Evolutionary conservation across 495 filamentous ascomycete genomes (phyloP).

Genomic region (Parachaetomium inaequale): DNA sequence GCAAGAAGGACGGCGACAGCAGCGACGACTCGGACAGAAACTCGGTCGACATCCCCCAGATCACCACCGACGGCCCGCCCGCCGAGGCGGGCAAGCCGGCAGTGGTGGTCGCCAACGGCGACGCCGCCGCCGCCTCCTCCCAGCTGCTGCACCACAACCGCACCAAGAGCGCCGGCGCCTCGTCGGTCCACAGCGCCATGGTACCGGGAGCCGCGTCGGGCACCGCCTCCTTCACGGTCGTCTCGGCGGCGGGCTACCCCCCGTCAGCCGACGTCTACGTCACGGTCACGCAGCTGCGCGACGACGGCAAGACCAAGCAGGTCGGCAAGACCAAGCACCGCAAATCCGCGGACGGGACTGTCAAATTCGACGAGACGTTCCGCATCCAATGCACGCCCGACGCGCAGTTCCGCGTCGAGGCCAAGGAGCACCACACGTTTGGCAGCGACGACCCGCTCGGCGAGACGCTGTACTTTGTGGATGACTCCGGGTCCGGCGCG

Average conservation of each 20-base stretch:
- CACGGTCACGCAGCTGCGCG: slow-evolving; percentile 57
- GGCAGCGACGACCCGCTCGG: slow-evolving; percentile 76
- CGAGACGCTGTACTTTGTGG: slow-evolving; percentile 82
- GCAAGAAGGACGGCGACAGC: slow-evolving; percentile 50
- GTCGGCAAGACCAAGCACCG: slow-evolving; percentile 82
- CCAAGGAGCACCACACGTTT: slow-evolving; percentile 79
- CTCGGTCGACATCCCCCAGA: slow-evolving; percentile 44
- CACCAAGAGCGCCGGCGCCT: slow-evolving; percentile 63
- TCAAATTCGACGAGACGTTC: slow-evolving; percentile 75
- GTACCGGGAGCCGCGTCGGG: slow-evolving; percentile 59
- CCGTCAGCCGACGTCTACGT: slow-evolving; percentile 77
- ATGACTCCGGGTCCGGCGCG: slow-evolving; percentile 67
- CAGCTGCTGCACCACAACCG: slow-evolving; percentile 55
- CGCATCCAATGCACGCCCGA: slow-evolving; percentile 75
- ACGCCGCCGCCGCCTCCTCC: too few species aligned
- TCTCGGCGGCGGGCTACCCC: slow-evolving; percentile 77
- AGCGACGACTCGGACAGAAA: slow-evolving; percentile 23
- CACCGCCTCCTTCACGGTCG: slow-evolving; percentile 73
- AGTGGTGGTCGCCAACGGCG: slow-evolving; percentile 33
- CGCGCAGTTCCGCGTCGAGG: slow-evolving; percentile 78
- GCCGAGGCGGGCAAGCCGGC: slow-evolving; percentile 25
- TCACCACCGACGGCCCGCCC: slow-evolving; percentile 42
- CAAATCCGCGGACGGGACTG: slow-evolving; percentile 59
- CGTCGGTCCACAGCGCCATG: slow-evolving; percentile 56
- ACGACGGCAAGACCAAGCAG: slow-evolving; percentile 63